Base-by-base conservation (phyloP, 768 basidiomycete genomes). In the Favolaschia claudopus region DNA sequence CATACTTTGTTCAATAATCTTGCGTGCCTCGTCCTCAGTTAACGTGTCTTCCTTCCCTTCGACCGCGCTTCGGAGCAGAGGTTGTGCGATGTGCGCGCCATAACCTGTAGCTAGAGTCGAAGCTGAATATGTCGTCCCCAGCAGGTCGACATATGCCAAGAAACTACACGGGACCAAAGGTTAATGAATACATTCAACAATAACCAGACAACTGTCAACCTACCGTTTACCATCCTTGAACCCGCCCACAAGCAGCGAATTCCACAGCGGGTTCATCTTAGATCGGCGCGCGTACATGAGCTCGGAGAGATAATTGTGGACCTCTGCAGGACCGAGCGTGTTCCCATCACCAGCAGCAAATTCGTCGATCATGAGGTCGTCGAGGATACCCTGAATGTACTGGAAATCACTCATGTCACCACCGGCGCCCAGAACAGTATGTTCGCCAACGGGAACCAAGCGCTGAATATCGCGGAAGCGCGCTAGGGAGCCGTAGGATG, bases 331-430 rank as follows among this genome's bases (percentile, higher is more conserved):
- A 19, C 92, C 91, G 4, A 99, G 85, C 24, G 81, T 78, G 66
- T 97, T 92, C 0, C 89, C 91, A 69, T 99, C 97, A 56, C 87
- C 86, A 32, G 88, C 82, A 6, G 91, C 85, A 63, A 89, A 85
- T 74, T 99, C 95, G 32, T 90, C 86, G 62, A 88, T 80, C 38
- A 89, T 83, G 42, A 96, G 79, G 22, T 87, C 83, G 61, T 97
- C 91, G 43, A 99, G 85, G 42, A 89, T 68, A 44, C 78, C 80
- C 70, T 97, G 92, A 64, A 99, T 82, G 75, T 92, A 89, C 74
- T 99, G 97, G 77, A 95, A 99, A 78, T 99, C 97, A 67, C 91
- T 91, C 89, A 99, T 93, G 79, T 99, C 97, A 25, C 97, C 97
- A 15, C 93, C 88, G 3, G 92, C 96, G 20, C 93, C 97, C 66